Evolutionary conservation across 1,139 yeast species (phyloP).

Genomic region (Pichia sp.): DNA sequence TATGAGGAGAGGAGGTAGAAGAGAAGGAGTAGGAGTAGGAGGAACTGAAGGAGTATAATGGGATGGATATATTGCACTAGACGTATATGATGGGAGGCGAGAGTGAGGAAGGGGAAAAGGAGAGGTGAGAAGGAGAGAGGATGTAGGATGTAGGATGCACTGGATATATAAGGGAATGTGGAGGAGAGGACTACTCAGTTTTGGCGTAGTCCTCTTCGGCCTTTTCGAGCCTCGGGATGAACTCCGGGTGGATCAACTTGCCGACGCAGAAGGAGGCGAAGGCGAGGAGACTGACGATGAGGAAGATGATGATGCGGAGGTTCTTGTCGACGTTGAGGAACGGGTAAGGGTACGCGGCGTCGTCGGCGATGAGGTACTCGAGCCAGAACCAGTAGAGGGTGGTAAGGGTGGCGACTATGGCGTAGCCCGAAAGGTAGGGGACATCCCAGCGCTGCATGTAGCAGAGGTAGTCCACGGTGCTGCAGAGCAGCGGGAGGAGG

Average conservation of each 20-base stretch:
- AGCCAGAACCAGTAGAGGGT: constrained; percentile 51
- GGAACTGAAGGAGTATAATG: too few species aligned
- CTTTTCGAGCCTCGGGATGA: constrained; percentile 10
- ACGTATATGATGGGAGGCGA: too few species aligned
- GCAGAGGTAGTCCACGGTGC: constrained; percentile 50
- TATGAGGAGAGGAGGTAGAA: too few species aligned
- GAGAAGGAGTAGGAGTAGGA: too few species aligned
- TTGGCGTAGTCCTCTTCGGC: constrained; percentile 9
- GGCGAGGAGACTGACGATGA: constrained; percentile 44
- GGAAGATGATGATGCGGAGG: constrained; percentile 46
- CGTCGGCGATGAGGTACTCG: constrained; percentile 46
- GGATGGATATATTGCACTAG: too few species aligned
- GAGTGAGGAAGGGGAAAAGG: too few species aligned
- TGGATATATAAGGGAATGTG: too few species aligned
- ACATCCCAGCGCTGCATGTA: constrained; percentile 49
- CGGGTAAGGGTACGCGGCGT: constrained; percentile 54
- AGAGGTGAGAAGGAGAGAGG: too few species aligned
- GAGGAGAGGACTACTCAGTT: neutral
- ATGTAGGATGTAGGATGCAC: too few species aligned
- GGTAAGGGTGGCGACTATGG: constrained; percentile 39
- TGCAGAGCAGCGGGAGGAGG: constrained; percentile 50
- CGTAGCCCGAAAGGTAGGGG: constrained; percentile 39
- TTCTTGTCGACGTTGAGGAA: constrained; percentile 52
- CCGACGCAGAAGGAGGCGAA: constrained; percentile 30
- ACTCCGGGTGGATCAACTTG: constrained; percentile 22